Evolutionary conservation across 805 yeast species (phyloP).

Genomic region (Saturnispora silvae): DNA sequence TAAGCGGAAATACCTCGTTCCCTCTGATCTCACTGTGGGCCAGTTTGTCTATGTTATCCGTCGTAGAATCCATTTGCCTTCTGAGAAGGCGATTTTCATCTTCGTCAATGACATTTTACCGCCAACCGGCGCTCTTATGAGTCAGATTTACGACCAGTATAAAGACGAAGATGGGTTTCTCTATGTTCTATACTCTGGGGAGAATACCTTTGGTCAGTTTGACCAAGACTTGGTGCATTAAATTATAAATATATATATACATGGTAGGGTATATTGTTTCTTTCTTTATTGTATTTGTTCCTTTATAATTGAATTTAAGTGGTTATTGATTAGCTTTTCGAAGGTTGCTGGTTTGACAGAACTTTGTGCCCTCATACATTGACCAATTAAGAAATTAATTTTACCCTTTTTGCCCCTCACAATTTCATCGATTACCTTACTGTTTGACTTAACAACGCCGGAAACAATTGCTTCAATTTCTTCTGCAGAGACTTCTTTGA

Average conservation of each 20-base stretch:
- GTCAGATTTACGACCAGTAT: conserved; percentile 90
- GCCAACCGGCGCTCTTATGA: conserved; percentile 95
- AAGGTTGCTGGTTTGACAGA: too few species aligned
- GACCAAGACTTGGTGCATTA: conserved; percentile 1
- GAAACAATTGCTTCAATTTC: conserved; percentile 23
- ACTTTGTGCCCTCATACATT: conserved; percentile 71
- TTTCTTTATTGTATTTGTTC: too few species aligned
- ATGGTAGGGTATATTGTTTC: too few species aligned
- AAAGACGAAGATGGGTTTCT: conserved; percentile 97
- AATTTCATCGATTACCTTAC: conserved; percentile 47
- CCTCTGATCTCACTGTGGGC: conserved; percentile 92
- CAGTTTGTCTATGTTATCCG: conserved; percentile 97
- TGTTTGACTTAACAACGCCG: conserved; percentile 31
- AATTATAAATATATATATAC: too few species aligned
- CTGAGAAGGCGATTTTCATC: conserved; percentile 96
- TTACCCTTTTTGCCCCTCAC: conserved; percentile 46
- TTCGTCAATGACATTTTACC: conserved; percentile 96
- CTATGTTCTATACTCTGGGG: conserved; percentile 93
- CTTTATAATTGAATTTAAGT: too few species aligned
- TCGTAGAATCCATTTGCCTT: conserved; percentile 88
- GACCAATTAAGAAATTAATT: conserved; percentile 71
- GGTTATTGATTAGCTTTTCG: too few species aligned
- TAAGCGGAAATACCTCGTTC: conserved; percentile 93
- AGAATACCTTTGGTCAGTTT: conserved; percentile 97
- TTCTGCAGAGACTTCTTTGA: conserved; percentile 27